Percentiles rank a stretch among this genome's conserved stretches.
Evolutionary conservation across 83 land plant species (phyloP).

Genomic region (Picea abies): DNA sequence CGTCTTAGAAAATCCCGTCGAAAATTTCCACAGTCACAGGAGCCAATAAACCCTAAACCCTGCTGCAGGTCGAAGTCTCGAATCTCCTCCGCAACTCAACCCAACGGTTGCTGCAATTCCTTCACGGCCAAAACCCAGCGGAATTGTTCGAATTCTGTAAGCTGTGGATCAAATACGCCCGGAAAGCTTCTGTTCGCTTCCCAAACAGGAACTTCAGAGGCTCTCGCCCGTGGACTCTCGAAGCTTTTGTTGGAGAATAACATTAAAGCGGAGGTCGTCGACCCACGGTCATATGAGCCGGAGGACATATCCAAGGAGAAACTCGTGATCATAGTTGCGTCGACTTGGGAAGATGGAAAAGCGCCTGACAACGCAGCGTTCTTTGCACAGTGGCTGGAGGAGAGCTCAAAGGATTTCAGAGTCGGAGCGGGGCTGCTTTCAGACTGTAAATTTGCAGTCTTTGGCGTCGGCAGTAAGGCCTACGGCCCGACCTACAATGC

Average conservation of each 20-base stretch:
- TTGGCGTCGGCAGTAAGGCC: slow-evolving; percentile 83
- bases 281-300: slow-evolving; percentile 79
- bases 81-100: not conserved
- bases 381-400: slow-evolving; percentile 78
- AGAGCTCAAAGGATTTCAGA: slow-evolving; percentile 85
- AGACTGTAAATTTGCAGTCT: slow-evolving; percentile 72
- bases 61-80: not conserved
- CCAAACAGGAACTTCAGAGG: slow-evolving; percentile 69
- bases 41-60: slow-evolving; percentile 7
- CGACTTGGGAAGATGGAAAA: slow-evolving; percentile 89
- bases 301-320: slow-evolving; percentile 82
- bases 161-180: not conserved
- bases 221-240: slow-evolving; percentile 65
- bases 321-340: slow-evolving; percentile 70
- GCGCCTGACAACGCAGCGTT: slow-evolving; percentile 62
- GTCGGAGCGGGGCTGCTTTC: slow-evolving; percentile 72
- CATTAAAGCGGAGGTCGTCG: slow-evolving; percentile 57
- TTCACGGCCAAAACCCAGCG: not conserved
- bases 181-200: slow-evolving; percentile 76
- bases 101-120: slow-evolving; percentile 2
- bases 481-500: slow-evolving; percentile 71
- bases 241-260: slow-evolving; percentile 24
- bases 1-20: slow-evolving; percentile 31
- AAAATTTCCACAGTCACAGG: not conserved
- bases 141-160: not conserved